Evolutionary conservation across 768 basidiomycete genomes (phyloP), one percentile per base, ranked within the genome.

Genomic region (Ramaria sp.): DNA sequence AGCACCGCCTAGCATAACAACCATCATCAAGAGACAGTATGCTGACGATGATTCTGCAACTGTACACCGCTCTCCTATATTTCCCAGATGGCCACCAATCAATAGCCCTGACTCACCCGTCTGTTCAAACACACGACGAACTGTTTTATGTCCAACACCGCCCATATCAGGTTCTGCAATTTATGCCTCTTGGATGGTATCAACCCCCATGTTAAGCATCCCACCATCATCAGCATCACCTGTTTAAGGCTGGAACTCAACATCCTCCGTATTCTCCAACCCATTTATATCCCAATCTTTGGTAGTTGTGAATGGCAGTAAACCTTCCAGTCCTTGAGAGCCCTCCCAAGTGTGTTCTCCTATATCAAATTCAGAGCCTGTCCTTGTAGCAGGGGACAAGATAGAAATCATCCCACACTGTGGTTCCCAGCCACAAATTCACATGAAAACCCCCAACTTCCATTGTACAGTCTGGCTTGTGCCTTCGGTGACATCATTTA

Each of bases 391-490:
- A 5, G 47, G 37, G n/a, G 46, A 50, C 24, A 33, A 19, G n/a
- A 4, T 24, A 4, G 47, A 37, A 34, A 13, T 37, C 5, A 22
- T 4, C 24, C 38, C 20, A 7, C 45, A 46, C 9, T 27, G 46
- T 10, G 34, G 17, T 17, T 57, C 55, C 4, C 55, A 57, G 48
- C 46, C 55, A 1, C 47, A 47, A 15, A 45, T 13, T 6, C 53
- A 43, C 19, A 20, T 6, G 60, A 62, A 63, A 64, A 37, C 59
- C 63, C 12, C 57, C 45, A 24, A 65, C 27, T 43, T 30, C n/a
- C 38, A 61, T n/a, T 54, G 59, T 10, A 62, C 59, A 11, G 47
- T 62, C 10, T 55, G 61, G n/a, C 61, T 62, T 11, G 53, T 62
- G 37, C 59, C 59, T 7, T 62, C 61, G 9, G 41, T 54, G 19